Conservation (phyloP, 805 yeast species). For the Metschnikowia baotianmanensis region DNA sequence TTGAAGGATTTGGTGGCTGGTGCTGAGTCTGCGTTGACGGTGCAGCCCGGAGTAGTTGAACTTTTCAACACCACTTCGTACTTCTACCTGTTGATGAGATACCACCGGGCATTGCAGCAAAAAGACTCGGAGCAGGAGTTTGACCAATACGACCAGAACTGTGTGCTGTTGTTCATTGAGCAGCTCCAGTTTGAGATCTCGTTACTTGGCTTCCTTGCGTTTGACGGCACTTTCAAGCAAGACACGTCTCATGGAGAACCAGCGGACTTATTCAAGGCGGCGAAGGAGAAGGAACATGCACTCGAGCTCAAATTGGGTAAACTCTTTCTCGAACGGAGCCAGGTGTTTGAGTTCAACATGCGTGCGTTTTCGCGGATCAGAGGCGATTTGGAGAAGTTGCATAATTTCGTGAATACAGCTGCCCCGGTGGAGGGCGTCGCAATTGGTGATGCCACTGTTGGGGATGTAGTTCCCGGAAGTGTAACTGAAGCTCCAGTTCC, state of each 20-base stretch:
- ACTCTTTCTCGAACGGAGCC: constrained; percentile 6
- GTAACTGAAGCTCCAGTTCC: background rate
- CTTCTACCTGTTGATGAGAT: constrained; percentile 10
- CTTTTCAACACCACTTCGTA: constrained; percentile 9
- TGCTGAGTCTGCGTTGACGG: background rate
- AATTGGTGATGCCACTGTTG: too few species aligned
- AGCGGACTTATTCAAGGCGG: background rate
- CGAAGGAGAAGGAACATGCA: background rate
- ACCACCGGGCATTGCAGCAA: constrained; percentile 1
- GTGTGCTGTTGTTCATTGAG: constrained; percentile 5
- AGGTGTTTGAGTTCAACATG: constrained; percentile 7
- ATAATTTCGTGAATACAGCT: background rate
- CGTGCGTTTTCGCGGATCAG: constrained; percentile 1
- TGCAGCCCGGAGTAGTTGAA: constrained; percentile 3
- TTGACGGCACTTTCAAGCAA: background rate
- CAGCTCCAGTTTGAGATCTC: constrained; percentile 9
- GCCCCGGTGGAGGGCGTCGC: background rate
- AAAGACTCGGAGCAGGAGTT: constrained; percentile 6
- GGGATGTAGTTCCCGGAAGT: too few species aligned
- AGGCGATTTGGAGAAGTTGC: background rate
- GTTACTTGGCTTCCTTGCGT: constrained; percentile 4
- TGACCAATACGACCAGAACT: constrained; percentile 4
- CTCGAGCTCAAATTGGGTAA: constrained; percentile 5
- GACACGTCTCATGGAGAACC: background rate
- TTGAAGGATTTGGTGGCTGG: background rate